A percentile compares a stretch with the other conserved stretches of the same genome.
These are phyloP conservation scores for Helminthosporium solani DNA, from an alignment of 2,329 filamentous ascomycete species.

Conservation along the genomic window DNA sequence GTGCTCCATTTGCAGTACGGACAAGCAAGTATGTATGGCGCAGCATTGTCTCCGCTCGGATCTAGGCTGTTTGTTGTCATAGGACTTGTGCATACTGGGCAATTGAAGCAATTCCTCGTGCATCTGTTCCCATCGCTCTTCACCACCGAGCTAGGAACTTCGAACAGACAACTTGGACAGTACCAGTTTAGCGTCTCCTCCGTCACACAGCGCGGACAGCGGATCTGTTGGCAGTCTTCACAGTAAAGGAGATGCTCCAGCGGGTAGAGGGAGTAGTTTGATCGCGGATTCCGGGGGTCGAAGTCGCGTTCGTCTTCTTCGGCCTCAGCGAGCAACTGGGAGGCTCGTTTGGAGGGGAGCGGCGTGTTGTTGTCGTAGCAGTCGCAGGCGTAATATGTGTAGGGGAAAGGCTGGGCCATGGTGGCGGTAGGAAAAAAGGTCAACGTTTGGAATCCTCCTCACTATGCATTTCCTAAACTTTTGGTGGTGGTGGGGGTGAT, in stretches of 20 bases:
- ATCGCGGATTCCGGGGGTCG: slow-evolving; percentile 78
- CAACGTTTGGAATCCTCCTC: too few species aligned
- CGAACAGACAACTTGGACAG: slow-evolving; percentile 92
- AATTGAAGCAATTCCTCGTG: slow-evolving; percentile 93
- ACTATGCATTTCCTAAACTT: too few species aligned
- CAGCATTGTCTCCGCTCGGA: slow-evolving; percentile 42
- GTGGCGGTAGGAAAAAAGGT: too few species aligned
- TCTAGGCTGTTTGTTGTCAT: slow-evolving; percentile 74
- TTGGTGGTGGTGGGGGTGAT: slow-evolving; percentile 21
- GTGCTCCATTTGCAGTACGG: slow-evolving; percentile 93
- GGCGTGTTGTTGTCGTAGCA: slow-evolving; percentile 54
- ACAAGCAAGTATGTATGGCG: slow-evolving; percentile 79
- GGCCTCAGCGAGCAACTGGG: slow-evolving; percentile 40
- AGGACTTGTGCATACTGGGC: slow-evolving; percentile 81
- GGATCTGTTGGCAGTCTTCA: slow-evolving; percentile 94
- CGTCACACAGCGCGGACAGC: slow-evolving; percentile 85
- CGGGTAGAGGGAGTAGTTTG: slow-evolving; percentile 90
- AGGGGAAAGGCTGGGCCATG: slow-evolving; percentile 62
- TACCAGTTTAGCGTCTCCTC: slow-evolving; percentile 96
- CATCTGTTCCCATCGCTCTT: slow-evolving; percentile 94
- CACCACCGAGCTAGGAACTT: slow-evolving; percentile 89
- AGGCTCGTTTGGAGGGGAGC: slow-evolving; percentile 33
- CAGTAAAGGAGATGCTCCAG: slow-evolving; percentile 94
- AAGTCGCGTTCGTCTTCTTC: slow-evolving; percentile 73
- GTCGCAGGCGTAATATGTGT: slow-evolving; percentile 64